phyloP scores from a whole-genome alignment of 345 rosid species.

The Syzygium jambos region DNA sequence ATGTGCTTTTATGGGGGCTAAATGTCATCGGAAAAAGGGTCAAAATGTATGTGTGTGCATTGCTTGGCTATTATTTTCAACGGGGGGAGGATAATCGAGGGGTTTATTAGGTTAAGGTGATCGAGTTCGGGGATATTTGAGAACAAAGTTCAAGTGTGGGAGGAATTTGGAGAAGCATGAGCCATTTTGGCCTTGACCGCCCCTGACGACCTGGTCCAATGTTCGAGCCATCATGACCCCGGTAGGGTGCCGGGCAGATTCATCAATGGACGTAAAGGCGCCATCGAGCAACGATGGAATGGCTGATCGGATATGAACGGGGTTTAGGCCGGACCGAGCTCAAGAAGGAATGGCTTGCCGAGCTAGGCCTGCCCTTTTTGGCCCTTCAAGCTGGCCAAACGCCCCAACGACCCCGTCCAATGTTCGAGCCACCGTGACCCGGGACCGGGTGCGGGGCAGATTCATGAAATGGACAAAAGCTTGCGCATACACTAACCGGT shows the following conservation, averaged over 20 bases:
- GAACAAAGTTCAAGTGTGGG: neutral
- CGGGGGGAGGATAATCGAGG: neutral
- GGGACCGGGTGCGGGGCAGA: neutral
- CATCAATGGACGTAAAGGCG: neutral
- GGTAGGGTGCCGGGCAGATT: neutral
- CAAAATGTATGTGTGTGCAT: neutral
- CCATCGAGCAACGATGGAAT: neutral
- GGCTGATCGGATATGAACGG: neutral
- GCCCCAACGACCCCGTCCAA: neutral
- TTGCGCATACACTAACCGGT: neutral
- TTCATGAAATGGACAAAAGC: neutral
- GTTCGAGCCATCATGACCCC: neutral
- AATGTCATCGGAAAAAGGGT: neutral
- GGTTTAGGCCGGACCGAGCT: neutral
- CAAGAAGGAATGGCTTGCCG: neutral
- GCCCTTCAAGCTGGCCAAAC: neutral
- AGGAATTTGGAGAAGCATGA: neutral
- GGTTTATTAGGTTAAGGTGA: neutral
- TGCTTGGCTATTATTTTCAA: neutral
- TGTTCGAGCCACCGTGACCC: neutral
- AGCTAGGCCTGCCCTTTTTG: neutral
- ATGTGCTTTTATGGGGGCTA: neutral
- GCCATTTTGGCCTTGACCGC: neutral
- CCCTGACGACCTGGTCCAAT: neutral
- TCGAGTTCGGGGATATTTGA: neutral